These are phyloP conservation scores for Colletotrichum sp. DNA, from an alignment of 2,329 filamentous ascomycete genomes.

Conservation along the genomic window DNA sequence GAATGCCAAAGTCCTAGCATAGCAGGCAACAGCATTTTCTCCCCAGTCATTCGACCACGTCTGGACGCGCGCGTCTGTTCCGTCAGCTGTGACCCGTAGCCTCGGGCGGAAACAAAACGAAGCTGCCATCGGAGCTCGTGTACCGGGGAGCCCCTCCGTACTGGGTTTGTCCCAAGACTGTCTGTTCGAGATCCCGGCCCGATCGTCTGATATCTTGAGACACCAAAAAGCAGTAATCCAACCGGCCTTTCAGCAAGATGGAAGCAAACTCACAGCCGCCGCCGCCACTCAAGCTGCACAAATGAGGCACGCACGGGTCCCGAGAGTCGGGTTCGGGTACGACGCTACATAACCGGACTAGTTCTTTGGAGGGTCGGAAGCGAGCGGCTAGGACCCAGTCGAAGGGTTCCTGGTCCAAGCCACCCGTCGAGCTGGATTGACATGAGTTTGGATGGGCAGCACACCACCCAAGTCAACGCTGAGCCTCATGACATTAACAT, in stretches of 20 bases:
- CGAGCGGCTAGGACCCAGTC: neutral
- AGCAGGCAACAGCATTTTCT: neutral
- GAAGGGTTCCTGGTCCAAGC: neutral
- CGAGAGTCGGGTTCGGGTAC: constrained; percentile 14
- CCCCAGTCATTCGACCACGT: neutral
- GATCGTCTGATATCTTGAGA: constrained; percentile 11
- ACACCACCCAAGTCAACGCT: neutral
- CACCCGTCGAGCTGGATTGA: neutral
- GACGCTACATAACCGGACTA: neutral
- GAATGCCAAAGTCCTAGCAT: neutral
- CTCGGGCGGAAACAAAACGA: neutral
- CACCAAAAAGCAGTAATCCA: neutral
- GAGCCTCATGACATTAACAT: neutral
- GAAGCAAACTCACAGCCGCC: neutral
- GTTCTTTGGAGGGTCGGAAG: neutral
- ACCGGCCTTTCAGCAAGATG: neutral
- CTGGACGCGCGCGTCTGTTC: neutral
- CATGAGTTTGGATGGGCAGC: neutral
- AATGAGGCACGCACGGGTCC: constrained; percentile 5
- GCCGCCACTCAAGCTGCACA: neutral
- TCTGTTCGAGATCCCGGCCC: constrained; percentile 14
- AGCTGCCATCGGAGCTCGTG: neutral
- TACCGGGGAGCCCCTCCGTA: neutral
- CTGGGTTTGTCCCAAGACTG: constrained; percentile 2
- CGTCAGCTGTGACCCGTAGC: neutral